Base-by-base conservation (phyloP, 1,284 basidiomycete genomes). In the Chondrostereum purpureum region DNA sequence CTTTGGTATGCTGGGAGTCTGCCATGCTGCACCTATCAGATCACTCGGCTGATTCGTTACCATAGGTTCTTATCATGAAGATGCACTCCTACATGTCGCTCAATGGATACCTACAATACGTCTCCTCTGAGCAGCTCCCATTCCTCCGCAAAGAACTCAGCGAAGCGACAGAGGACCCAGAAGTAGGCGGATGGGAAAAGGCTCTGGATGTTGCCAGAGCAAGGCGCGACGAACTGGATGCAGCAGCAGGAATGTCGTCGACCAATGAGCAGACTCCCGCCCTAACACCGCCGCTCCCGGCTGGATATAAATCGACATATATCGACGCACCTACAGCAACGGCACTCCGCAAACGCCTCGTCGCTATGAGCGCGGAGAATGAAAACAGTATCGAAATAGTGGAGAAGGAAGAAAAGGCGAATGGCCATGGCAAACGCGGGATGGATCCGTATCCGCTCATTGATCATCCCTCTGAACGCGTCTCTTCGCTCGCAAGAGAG, bases 71-170 rank as follows among this genome's bases (percentile, higher is more conserved):
- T 83, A 79, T 95, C 55, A 96, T 96, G 92, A 96, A 96, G 64
- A 80, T 96, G 73, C 93, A 98, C 66, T 96, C 92, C 13, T 99
- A 98, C 66, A 80, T 92, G 66, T 77, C 83, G 20, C 79, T 88
- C 46, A 98, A 98, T 59, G 92, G 94, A 4, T 81, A 88, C 58
- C 80, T 97, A 39, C 79, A 88, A 49, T 64, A 68, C 6, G 72
- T 81, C 14, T 63, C 69, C 31, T 56, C 64, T 11, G 27, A 31
- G 27, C 72, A 77, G 42, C 70, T 79, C 2, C 58, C 72, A 39
- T 50, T 53, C 6, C 48, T 75, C 4, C 61, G 80, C 8, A 50
- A 56, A 3, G 56, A 69, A 21, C 71, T 91, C 13, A 70, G 69
- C 18, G 53, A 63, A 4, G 70, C 72, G 4, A 69, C 80, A 0